Conservation (phyloP, 345 rosid species). For the Erodium maritimum region DNA sequence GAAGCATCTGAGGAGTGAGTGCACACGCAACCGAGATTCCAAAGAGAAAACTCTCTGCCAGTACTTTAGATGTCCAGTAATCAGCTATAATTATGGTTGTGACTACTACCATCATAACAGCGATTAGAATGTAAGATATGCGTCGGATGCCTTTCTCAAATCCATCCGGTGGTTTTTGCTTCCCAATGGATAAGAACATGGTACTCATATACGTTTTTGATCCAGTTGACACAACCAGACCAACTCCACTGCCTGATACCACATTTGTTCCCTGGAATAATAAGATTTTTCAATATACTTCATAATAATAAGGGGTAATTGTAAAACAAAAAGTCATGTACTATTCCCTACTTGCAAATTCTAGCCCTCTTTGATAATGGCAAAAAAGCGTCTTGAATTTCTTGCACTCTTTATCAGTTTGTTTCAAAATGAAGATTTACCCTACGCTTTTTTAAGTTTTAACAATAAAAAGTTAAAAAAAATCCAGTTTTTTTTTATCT, state of each 20-base stretch:
- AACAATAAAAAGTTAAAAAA: too few species aligned
- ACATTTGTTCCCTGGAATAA: constrained; percentile 54
- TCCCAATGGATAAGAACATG: constrained; percentile 44
- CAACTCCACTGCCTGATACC: constrained; percentile 56
- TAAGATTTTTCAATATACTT: too few species aligned
- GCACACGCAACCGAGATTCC: constrained; percentile 62
- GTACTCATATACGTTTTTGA: constrained; percentile 58
- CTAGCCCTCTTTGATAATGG: too few species aligned
- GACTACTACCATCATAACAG: constrained; percentile 44
- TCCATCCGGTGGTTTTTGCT: constrained; percentile 44
- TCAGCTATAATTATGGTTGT: constrained; percentile 26
- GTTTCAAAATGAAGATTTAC: too few species aligned
- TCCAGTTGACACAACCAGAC: constrained; percentile 59
- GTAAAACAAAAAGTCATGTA: too few species aligned
- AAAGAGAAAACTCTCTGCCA: constrained; percentile 42
- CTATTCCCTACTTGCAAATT: too few species aligned
- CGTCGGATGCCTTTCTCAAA: constrained; percentile 41
- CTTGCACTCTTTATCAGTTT: too few species aligned
- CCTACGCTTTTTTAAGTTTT: too few species aligned
- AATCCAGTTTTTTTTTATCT: too few species aligned
- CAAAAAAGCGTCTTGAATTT: too few species aligned
- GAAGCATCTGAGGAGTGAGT: constrained; percentile 78
- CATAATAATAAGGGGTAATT: too few species aligned
- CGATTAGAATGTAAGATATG: constrained; percentile 47
- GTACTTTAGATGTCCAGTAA: constrained; percentile 18